Conservation (phyloP, 345 rosid species). For the Heritiera fomes region DNA sequence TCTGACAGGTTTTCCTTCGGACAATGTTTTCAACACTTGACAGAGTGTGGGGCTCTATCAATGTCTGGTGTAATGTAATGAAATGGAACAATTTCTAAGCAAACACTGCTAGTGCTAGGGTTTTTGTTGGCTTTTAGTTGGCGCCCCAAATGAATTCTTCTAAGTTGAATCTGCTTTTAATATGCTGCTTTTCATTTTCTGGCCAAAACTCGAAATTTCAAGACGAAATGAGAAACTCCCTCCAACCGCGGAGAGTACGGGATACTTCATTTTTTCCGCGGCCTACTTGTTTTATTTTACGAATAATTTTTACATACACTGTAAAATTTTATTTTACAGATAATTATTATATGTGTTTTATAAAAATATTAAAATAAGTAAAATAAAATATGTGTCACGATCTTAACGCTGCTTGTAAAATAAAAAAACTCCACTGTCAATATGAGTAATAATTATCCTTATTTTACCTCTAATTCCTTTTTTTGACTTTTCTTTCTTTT, state of each 20-base stretch:
- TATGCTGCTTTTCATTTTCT: neutral
- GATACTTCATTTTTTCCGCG: neutral
- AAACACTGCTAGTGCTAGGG: neutral
- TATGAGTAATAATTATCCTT: too few species aligned
- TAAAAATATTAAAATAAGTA: too few species aligned
- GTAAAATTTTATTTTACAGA: too few species aligned
- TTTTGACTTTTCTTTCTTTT: too few species aligned
- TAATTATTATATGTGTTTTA: too few species aligned
- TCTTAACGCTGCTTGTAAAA: too few species aligned
- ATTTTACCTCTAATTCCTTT: too few species aligned
- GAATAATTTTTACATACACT: too few species aligned
- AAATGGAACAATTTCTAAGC: neutral
- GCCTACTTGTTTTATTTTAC: too few species aligned
- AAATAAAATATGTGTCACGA: too few species aligned
- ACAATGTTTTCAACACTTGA: neutral
- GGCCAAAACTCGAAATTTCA: neutral
- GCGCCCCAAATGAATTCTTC: slow-evolving; percentile 11
- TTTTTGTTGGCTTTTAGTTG: slow-evolving; percentile 10
- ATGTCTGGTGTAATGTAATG: neutral
- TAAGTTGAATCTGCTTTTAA: neutral
- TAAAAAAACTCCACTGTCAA: too few species aligned
- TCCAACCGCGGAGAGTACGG: slow-evolving; percentile 12
- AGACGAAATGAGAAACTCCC: slow-evolving; percentile 1
- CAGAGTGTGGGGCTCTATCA: neutral
- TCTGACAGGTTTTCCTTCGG: slow-evolving; percentile 17